Conservation (phyloP, 2,329 filamentous ascomycete genomes). For the Diplodia sapinea region DNA sequence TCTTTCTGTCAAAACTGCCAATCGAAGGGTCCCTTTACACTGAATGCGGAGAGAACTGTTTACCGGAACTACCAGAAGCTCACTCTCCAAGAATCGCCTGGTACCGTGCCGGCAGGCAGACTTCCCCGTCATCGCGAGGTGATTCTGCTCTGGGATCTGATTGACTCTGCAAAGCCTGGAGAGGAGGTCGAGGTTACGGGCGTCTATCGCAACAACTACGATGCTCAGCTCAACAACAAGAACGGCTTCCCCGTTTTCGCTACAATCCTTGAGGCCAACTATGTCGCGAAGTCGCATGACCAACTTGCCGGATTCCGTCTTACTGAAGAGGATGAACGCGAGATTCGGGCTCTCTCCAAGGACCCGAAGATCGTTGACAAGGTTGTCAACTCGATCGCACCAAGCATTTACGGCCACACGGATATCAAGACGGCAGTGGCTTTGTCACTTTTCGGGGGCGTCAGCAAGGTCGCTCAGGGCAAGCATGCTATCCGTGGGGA, state of each 20-base stretch:
- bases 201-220: slow-evolving; percentile 97
- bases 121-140: slow-evolving; percentile 92
- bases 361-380: slow-evolving; percentile 93
- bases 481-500: slow-evolving; percentile 92
- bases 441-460: slow-evolving; percentile 91
- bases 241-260: slow-evolving; percentile 99
- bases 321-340: slow-evolving; percentile 91
- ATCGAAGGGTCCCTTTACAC: slow-evolving; percentile 88
- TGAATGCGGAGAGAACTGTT: slow-evolving; percentile 97
- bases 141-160: slow-evolving; percentile 94
- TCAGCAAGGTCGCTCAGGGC: slow-evolving; percentile 87
- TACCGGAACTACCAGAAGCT: slow-evolving; percentile 99
- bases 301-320: slow-evolving; percentile 95
- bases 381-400: slow-evolving; percentile 89
- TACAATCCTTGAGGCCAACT: slow-evolving; percentile 96
- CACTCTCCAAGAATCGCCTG: slow-evolving; percentile 94
- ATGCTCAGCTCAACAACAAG: slow-evolving; percentile 96
- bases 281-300: slow-evolving; percentile 95
- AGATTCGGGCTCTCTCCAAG: slow-evolving; percentile 84
- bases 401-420: slow-evolving; percentile 94
- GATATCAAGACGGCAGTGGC: slow-evolving; percentile 98
- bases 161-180: slow-evolving; percentile 94
- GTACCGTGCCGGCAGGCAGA: slow-evolving; percentile 93
- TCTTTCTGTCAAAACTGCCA: slow-evolving; percentile 97
- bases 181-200: slow-evolving; percentile 98